Evolutionary conservation across 495 filamentous ascomycete species (phyloP).

Genomic region (Cairneyella variabilis): DNA sequence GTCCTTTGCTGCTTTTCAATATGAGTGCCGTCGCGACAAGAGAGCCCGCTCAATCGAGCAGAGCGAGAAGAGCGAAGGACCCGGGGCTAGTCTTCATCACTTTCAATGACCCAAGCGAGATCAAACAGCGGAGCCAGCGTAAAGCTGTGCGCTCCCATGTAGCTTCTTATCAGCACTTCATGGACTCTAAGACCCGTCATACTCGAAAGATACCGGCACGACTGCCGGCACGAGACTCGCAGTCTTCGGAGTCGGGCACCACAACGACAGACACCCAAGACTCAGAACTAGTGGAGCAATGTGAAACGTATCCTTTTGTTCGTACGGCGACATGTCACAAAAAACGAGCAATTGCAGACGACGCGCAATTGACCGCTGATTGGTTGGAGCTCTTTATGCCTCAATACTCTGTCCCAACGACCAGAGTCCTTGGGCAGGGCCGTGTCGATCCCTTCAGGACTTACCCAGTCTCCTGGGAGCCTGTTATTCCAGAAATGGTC

Average conservation of each 20-base stretch:
- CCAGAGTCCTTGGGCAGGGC: slow-evolving; percentile 28
- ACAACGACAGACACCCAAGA: background rate
- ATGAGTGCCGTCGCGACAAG: too few species aligned
- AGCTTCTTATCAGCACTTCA: background rate
- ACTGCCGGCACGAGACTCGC: too few species aligned
- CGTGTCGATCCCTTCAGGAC: slow-evolving; percentile 38
- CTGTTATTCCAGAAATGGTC: slow-evolving; percentile 30
- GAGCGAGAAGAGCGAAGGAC: too few species aligned
- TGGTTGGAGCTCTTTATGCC: too few species aligned
- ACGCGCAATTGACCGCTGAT: too few species aligned
- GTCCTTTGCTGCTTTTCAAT: too few species aligned
- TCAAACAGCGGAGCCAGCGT: background rate
- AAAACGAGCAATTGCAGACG: too few species aligned
- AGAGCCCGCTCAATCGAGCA: too few species aligned
- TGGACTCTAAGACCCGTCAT: background rate
- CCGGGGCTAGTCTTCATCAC: slow-evolving; percentile 7
- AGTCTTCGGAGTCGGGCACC: too few species aligned
- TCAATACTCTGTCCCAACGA: background rate
- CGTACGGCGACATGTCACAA: background rate
- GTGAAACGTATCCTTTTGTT: background rate
- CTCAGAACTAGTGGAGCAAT: background rate
- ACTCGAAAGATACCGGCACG: background rate
- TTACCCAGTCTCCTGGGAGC: slow-evolving; percentile 29
- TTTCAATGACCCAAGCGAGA: slow-evolving; percentile 1
- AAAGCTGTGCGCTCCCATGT: slow-evolving; percentile 4